phyloP scores from a whole-genome alignment of 495 filamentous ascomycete genomes.

The Xylaria scruposa region DNA sequence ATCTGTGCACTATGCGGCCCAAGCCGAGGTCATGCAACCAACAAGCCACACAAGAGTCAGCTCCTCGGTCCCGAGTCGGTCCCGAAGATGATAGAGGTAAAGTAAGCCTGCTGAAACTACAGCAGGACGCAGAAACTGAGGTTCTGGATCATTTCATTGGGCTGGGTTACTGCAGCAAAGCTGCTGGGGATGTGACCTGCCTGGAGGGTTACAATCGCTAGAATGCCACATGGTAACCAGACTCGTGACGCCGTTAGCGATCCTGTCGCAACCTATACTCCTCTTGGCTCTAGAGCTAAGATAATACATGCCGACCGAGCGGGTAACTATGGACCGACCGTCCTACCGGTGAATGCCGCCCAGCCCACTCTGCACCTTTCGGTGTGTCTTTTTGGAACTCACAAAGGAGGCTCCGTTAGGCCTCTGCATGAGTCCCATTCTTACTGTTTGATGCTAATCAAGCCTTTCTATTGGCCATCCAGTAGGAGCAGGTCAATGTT shows the following conservation, averaged over 20 bases:
- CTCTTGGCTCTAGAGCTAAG: background rate
- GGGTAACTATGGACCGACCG: background rate
- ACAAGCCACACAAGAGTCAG: constrained; percentile 2
- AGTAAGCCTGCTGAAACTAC: background rate
- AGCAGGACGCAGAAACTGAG: background rate
- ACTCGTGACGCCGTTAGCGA: constrained; percentile 4
- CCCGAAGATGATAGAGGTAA: background rate
- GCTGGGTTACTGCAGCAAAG: constrained; percentile 3
- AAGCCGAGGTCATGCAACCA: background rate
- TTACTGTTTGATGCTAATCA: background rate
- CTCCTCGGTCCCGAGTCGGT: constrained; percentile 28
- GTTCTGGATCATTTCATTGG: background rate
- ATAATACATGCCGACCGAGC: background rate
- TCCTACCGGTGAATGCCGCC: constrained; percentile 17
- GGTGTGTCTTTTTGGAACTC: background rate
- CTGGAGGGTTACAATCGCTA: constrained; percentile 23
- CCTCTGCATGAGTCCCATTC: background rate
- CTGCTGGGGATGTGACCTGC: background rate
- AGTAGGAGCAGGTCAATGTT: background rate
- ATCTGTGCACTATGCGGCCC: background rate
- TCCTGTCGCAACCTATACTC: background rate
- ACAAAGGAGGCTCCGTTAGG: background rate
- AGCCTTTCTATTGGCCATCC: background rate
- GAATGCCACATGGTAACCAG: constrained; percentile 27
- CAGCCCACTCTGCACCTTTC: constrained; percentile 10